A percentile compares a stretch with the other conserved stretches of the same genome.
phyloP scores from a whole-genome alignment of 805 yeast genomes.

The Starmera amethionina region DNA sequence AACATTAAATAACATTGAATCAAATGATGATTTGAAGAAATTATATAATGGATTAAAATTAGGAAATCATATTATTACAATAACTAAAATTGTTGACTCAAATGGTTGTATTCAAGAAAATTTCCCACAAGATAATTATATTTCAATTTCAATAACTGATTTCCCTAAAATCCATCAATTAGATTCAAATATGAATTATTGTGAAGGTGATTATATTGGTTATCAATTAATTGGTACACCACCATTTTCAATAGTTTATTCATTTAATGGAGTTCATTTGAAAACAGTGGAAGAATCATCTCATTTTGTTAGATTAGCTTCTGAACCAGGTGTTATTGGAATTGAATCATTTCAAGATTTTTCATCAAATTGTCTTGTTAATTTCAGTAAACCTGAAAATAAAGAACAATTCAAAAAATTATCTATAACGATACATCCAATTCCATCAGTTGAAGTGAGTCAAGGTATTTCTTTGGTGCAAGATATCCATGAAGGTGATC shows the following conservation, averaged over 20 bases:
- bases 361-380: conserved; percentile 60
- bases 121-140: conserved; percentile 31
- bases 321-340: conserved; percentile 68
- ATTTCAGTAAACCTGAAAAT: conserved; percentile 34
- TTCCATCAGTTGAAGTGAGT: conserved; percentile 73
- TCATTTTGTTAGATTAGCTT: conserved; percentile 60
- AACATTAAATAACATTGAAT: conserved; percentile 32
- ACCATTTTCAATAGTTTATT: conserved; percentile 69
- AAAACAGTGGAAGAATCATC: conserved; percentile 42
- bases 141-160: conserved; percentile 58
- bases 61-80: conserved; percentile 61
- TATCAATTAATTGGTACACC: conserved; percentile 70
- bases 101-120: conserved; percentile 55
- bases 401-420: conserved; percentile 22
- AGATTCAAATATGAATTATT: conserved; percentile 41
- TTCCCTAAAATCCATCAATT: conserved; percentile 55
- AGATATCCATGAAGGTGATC: conserved; percentile 91
- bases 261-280: conserved; percentile 53
- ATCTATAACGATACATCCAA: conserved; percentile 36
- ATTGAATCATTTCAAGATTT: conserved; percentile 67
- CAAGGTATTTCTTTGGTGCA: conserved; percentile 69
- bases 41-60: conserved; percentile 43
- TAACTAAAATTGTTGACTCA: conserved; percentile 52
- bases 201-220: conserved; percentile 88
- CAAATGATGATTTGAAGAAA: conserved; percentile 28